A percentile compares a stretch with the other conserved stretches of the same genome.
Conservation (phyloP, 305 asterid genomes). For the Solanum chacoense region DNA sequence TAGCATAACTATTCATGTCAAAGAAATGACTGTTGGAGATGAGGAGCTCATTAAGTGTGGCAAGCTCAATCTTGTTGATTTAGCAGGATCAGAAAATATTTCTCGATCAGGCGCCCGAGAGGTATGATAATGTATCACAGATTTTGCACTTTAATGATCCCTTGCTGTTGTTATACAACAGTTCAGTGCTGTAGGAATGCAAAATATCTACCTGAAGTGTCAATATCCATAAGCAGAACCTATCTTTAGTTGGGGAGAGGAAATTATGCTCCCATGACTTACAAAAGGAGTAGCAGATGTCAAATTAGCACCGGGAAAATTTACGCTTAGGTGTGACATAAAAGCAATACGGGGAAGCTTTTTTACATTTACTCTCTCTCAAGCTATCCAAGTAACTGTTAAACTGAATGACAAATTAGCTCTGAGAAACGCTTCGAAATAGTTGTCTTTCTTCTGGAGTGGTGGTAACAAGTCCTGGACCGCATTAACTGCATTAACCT, state of each 20-base stretch:
- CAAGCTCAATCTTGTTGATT: slow-evolving; percentile 84
- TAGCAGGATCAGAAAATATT: slow-evolving; percentile 87
- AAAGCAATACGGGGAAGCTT: background rate
- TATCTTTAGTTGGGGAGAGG: background rate
- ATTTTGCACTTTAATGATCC: background rate
- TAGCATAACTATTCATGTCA: slow-evolving; percentile 60
- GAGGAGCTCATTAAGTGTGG: slow-evolving; percentile 84
- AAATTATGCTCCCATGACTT: background rate
- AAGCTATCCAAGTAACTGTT: background rate
- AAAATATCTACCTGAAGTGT: background rate
- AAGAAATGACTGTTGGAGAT: slow-evolving; percentile 65
- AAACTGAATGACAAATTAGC: background rate
- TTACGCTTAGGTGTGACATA: background rate
- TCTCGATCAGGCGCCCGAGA: slow-evolving; percentile 79
- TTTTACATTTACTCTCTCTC: background rate
- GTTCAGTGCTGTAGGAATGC: background rate
- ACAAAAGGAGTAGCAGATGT: background rate
- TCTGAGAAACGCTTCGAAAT: background rate
- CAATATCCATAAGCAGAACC: background rate
- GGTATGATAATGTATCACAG: slow-evolving; percentile 24
- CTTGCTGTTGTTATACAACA: background rate
- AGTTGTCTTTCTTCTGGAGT: background rate
- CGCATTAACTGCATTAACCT: background rate
- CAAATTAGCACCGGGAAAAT: background rate
- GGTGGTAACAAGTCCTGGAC: background rate